Percentiles rank a stretch among this genome's conserved stretches.
These are phyloP conservation scores for Colletotrichum echinochloae DNA, from an alignment of 2,329 filamentous ascomycete species.

Conservation along the genomic window DNA sequence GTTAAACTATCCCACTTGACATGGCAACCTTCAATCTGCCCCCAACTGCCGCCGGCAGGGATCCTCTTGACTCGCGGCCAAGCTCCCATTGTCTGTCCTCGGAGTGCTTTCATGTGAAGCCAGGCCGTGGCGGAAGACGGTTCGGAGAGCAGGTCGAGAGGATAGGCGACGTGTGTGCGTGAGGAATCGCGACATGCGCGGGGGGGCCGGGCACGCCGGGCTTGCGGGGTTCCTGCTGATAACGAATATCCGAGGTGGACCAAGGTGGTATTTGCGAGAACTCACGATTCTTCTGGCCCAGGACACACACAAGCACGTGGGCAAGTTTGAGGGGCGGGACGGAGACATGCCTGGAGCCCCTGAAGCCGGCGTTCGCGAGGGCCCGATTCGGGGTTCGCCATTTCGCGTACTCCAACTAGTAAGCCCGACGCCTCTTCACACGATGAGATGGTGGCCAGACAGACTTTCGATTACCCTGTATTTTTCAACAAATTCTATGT, in stretches of 20 bases:
- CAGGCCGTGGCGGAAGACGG: constrained; percentile 20
- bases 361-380: too few relatives aligned
- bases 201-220: constrained; percentile 39
- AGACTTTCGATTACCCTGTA: not conserved
- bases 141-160: constrained; percentile 20
- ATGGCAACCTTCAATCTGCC: not conserved
- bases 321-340: too few relatives aligned
- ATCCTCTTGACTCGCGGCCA: constrained; percentile 35
- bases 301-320: not conserved
- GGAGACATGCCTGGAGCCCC: not conserved
- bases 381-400: too few relatives aligned
- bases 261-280: not conserved
- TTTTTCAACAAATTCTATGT: constrained; percentile 9
- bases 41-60: constrained; percentile 1
- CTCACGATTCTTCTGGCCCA: not conserved
- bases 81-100: constrained; percentile 9
- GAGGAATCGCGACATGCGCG: constrained; percentile 30
- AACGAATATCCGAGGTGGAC: too few relatives aligned
- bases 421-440: not conserved
- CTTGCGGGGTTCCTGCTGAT: constrained; percentile 7
- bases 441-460: not conserved
- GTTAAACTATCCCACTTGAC: not conserved
- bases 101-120: constrained; percentile 20
- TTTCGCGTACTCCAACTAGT: too few relatives aligned
- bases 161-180: constrained; percentile 36